Evolutionary conservation across 208 protist genomes (phyloP).

Genomic region (Acanthamoeba quina): DNA sequence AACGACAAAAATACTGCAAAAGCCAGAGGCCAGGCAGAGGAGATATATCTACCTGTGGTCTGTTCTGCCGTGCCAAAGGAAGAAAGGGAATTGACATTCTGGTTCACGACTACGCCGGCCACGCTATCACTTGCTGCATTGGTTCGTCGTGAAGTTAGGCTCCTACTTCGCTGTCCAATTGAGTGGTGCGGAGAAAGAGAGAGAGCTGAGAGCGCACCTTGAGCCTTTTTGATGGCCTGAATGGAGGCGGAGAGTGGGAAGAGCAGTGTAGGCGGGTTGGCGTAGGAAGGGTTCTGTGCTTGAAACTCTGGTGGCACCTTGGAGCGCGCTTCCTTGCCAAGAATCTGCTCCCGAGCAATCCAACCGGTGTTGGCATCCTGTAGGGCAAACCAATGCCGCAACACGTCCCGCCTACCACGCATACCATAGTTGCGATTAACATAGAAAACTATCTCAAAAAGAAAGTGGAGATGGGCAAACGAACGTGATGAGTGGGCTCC

Average conservation of each 20-base stretch:
- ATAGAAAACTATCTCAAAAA: not conserved
- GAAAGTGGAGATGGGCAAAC: not conserved
- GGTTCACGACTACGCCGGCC: not conserved
- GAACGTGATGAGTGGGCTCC: slow-evolving; percentile 82
- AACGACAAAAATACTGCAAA: not conserved
- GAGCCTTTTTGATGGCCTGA: not conserved
- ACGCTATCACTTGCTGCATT: not conserved
- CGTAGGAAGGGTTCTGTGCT: slow-evolving; percentile 81
- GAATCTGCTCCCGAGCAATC: slow-evolving; percentile 93
- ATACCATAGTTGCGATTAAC: not conserved
- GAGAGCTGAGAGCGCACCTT: not conserved
- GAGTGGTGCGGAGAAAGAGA: too few relatives aligned
- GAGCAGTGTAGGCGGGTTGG: slow-evolving; percentile 91
- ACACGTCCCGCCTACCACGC: slow-evolving; percentile 79
- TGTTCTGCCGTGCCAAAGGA: not conserved
- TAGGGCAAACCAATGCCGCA: slow-evolving; percentile 89
- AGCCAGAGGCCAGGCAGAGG: too few relatives aligned
- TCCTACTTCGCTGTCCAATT: not conserved
- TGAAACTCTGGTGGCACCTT: slow-evolving; percentile 90
- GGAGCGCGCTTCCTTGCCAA: slow-evolving; percentile 87
- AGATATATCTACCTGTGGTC: not conserved
- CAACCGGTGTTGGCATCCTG: slow-evolving; percentile 89
- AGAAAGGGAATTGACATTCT: not conserved
- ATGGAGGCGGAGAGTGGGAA: slow-evolving; percentile 79
- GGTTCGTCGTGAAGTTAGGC: not conserved